Evolutionary conservation across 1,284 basidiomycete genomes (phyloP).

Genomic region (Trametes pubescens): DNA sequence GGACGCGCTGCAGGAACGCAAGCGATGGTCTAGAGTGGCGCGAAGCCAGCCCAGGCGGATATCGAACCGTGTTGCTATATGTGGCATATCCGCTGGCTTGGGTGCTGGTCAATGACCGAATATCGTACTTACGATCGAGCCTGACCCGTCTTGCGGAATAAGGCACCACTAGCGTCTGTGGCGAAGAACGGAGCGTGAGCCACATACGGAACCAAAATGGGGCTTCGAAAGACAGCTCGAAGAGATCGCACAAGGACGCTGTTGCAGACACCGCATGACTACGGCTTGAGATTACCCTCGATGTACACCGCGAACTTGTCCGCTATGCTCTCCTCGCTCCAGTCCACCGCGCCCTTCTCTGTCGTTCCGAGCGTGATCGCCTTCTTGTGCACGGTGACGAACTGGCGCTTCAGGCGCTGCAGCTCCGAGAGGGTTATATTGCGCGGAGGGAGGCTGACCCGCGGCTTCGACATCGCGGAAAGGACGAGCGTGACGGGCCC

Average conservation of each 20-base stretch:
- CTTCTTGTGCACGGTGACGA: slow-evolving; percentile 86
- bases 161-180: neutral
- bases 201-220: neutral
- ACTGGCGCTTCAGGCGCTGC: slow-evolving; percentile 88
- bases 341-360: slow-evolving; percentile 79
- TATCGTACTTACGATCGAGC: slow-evolving; percentile 12
- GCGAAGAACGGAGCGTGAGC: neutral
- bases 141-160: neutral
- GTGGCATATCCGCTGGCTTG: slow-evolving; percentile 3
- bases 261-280: neutral
- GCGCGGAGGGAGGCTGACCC: slow-evolving; percentile 70
- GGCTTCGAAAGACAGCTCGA: neutral
- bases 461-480: slow-evolving; percentile 48
- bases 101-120: slow-evolving; percentile 4
- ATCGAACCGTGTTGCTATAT: slow-evolving; percentile 3
- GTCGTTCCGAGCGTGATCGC: slow-evolving; percentile 87
- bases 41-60: slow-evolving; percentile 1
- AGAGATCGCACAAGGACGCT: neutral
- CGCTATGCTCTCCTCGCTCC: slow-evolving; percentile 78
- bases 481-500: slow-evolving; percentile 62
- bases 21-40: neutral
- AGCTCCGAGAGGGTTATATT: slow-evolving; percentile 84
- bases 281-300: slow-evolving; percentile 72
- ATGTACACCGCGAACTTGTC: slow-evolving; percentile 82
- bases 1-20: neutral